These are phyloP conservation scores for Vitis cinerea DNA, from an alignment of 164 flowering plant species.

Conservation along the genomic window DNA sequence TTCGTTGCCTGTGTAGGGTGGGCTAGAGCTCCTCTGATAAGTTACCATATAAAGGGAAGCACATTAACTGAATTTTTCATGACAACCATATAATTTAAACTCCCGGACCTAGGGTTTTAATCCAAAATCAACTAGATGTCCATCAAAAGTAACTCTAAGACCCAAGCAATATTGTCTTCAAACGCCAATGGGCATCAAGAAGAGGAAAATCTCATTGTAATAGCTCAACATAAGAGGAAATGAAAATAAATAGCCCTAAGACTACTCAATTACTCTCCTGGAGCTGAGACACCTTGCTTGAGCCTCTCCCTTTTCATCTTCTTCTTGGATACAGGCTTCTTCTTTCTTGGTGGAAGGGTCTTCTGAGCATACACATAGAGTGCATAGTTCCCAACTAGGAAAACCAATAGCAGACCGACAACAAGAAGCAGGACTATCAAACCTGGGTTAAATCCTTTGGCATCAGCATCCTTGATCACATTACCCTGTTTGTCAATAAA, in stretches of 20 bases:
- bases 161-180: too few relatives aligned
- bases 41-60: too few relatives aligned
- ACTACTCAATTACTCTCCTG: slow-evolving; percentile 74
- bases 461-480: slow-evolving; percentile 31
- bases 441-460: slow-evolving; percentile 87
- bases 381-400: slow-evolving; percentile 74
- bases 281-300: slow-evolving; percentile 97
- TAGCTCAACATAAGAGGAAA: too few relatives aligned
- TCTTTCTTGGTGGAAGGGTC: slow-evolving; percentile 81
- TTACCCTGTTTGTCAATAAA: slow-evolving; percentile 31
- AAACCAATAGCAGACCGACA: slow-evolving; percentile 55
- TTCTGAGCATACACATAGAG: slow-evolving; percentile 89
- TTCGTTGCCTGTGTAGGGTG: too few relatives aligned
- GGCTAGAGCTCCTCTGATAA: too few relatives aligned
- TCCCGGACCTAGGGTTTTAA: too few relatives aligned
- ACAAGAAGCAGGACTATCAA: slow-evolving; percentile 82
- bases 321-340: slow-evolving; percentile 98
- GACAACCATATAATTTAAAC: too few relatives aligned
- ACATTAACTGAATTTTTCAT: too few relatives aligned
- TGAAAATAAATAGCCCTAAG: not conserved
- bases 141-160: too few relatives aligned
- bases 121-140: too few relatives aligned
- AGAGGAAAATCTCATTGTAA: too few relatives aligned
- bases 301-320: slow-evolving; percentile 92
- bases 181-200: too few relatives aligned